Percentiles rank a stretch among this genome's conserved stretches.
These are phyloP conservation scores for Paracoccidioides lutzii DNA, from an alignment of 2,329 filamentous ascomycete species.

Conservation along the genomic window DNA sequence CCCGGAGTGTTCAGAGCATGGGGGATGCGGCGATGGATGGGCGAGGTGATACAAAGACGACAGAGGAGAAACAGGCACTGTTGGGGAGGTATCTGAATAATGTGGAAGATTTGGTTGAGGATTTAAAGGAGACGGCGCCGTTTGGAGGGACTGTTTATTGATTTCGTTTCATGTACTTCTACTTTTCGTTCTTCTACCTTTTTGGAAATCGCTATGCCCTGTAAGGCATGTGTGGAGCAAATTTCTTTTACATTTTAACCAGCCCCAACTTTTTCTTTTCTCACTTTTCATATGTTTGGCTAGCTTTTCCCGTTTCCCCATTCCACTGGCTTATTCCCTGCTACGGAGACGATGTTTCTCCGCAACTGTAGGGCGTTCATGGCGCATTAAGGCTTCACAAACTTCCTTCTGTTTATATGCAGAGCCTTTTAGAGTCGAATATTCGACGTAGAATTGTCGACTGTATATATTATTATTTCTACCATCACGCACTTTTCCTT, in stretches of 20 bases:
- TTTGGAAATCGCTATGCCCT: not conserved
- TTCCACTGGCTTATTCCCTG: not conserved
- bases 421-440: not conserved
- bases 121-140: slow-evolving; percentile 65
- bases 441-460: not conserved
- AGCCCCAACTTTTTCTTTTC: not conserved
- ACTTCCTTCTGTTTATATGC: not conserved
- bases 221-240: not conserved
- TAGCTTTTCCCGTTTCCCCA: not conserved
- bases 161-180: not conserved
- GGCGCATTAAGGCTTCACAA: not conserved
- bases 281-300: not conserved
- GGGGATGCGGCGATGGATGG: slow-evolving; percentile 19
- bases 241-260: not conserved
- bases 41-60: slow-evolving; percentile 43
- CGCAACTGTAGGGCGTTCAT: not conserved
- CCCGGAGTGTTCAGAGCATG: slow-evolving; percentile 24
- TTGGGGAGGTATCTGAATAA: slow-evolving; percentile 66
- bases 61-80: slow-evolving; percentile 69
- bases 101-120: slow-evolving; percentile 72
- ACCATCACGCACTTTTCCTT: too few species aligned
- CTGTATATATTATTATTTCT: not conserved
- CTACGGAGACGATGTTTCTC: not conserved
- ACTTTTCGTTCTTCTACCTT: not conserved
- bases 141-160: slow-evolving; percentile 45